Evolutionary conservation across 2,329 filamentous ascomycete species (phyloP), one percentile per base, ranked within the genome.

Genomic region (Clarireedia hainanense): DNA sequence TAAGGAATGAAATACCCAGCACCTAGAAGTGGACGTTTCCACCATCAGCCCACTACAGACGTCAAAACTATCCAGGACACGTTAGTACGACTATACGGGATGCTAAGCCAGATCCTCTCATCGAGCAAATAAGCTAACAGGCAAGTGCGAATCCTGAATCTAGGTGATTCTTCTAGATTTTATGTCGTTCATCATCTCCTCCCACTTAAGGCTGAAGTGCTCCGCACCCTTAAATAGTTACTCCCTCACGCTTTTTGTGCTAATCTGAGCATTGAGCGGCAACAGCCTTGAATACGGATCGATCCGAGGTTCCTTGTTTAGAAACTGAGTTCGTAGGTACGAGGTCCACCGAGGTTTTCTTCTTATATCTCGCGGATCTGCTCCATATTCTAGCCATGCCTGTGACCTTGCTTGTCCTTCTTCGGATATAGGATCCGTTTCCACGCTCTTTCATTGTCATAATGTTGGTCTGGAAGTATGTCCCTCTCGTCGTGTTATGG

Each of bases 341-440:
- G n/a, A 54, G 27, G 36, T 42, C 9, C 30, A 27, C 26, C 37
- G 10, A 23, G 14, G 15, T 4, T 27, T 27, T 23, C 48, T 26
- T 55, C 14, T 43, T 49, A 43, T 39, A 37, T 14, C 24, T 17
- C 14, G n/a, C 6, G 23, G 23, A 36, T 15, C 37, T 50, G 52
- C 52, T 55, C 46, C 37, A 43, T 54, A 23, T 36, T 54, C 27
- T 49, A 36, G 46, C 26, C 46, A 50, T 49, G 17, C 36, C 49
- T 40, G 23, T 15, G 36, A 43, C 52, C 26, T 43, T 43, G 15
- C 40, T 20, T 5, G 30, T 50, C 36, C 23, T 55, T 39, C 52
- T 49, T 37, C 36, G 14, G 46, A 43, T 10, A n/a, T 36, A 14
- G 15, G 15, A 36, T 40, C n/a, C 26, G 15, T 9, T 49, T 27